These are phyloP conservation scores for Populus hybrid DNA, from an alignment of 441 rosid species.

Conservation along the genomic window DNA sequence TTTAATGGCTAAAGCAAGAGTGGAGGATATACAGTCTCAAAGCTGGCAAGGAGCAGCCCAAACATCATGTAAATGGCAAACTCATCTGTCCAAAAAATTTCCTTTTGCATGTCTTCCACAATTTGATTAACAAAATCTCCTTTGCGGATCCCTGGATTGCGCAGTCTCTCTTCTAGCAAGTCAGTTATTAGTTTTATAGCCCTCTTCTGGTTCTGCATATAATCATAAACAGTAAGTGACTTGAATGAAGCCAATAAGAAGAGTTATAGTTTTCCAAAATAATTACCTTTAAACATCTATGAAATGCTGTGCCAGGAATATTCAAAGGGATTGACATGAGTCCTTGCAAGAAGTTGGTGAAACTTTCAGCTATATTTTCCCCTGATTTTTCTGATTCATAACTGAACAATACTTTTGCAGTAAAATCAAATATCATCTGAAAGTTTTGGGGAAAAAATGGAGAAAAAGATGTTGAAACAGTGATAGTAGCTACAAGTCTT, in stretches of 20 bases:
- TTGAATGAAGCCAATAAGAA: not conserved
- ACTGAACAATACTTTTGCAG: too few species aligned
- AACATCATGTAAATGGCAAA: conserved; percentile 11
- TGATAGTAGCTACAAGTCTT: too few species aligned
- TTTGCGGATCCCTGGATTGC: not conserved
- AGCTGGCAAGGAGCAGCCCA: conserved; percentile 17
- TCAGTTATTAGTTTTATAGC: conserved; percentile 2
- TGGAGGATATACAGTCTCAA: conserved; percentile 24
- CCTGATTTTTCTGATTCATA: too few species aligned
- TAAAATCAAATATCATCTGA: too few species aligned
- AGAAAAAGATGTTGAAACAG: too few species aligned
- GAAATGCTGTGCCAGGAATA: conserved; percentile 19
- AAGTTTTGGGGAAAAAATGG: not conserved
- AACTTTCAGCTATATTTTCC: too few species aligned
- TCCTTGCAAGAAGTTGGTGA: conserved; percentile 5
- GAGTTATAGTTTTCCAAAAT: not conserved
- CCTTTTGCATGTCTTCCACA: conserved; percentile 21
- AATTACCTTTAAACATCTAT: conserved; percentile 15
- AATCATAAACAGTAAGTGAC: not conserved
- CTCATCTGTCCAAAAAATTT: conserved; percentile 13
- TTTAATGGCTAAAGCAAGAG: conserved; percentile 10
- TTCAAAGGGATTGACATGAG: conserved; percentile 24
- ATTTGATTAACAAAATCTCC: conserved; percentile 21
- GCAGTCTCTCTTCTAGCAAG: conserved; percentile 1
- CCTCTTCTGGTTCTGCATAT: conserved; percentile 16